Evolutionary conservation across 1,139 yeast species (phyloP), one percentile per base, ranked within the genome.

Genomic region (Nakaseomyces bracarensis): DNA sequence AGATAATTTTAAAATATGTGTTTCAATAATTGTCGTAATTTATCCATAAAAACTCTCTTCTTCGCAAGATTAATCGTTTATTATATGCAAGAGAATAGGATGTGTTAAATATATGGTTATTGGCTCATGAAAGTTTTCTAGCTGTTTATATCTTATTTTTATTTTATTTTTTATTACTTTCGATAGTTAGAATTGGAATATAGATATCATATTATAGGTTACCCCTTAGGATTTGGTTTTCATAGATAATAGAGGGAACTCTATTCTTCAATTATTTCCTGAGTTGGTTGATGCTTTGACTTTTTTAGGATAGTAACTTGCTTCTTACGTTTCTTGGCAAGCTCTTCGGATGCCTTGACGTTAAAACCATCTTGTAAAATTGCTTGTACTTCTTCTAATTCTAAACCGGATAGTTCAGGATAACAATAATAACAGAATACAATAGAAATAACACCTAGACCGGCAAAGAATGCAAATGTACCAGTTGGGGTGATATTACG

Each of bases 401-500:
- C 89, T 60, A 91, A 72, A 36, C 93, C 93, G 3, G 95, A 78
- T 38, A 93, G 76, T 66, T 91, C 98, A 21, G 98, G 98, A 58
- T 86, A 83, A 56, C 85, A 78, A 72, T 86, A 80, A 66, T 68
- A 82, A 36, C 84, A 81, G 58, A 85, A 79, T 5, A 84, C 52
- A 60, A 82, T 74, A 1, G 96, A 77, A 7, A 84, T 52, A 11
- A 74, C 68, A 58, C 93, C 79, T 45, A 89, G 72, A 1, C 78
- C 95, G 1, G 95, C 96, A 61, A 85, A 89, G 51, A 89, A 76
- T 7, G 89, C 76, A 65, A 89, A 91, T 0, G 98, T 89, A 28
- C 97, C 97, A 0, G 95, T 78, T 31, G 97, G 96, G 1, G 97
- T 86, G 50, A 89, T 87, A 50, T 79, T 82, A 61, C 83, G 77